Conservation (phyloP, 2,329 filamentous ascomycete species). For the Stemphylium lycopersici region DNA sequence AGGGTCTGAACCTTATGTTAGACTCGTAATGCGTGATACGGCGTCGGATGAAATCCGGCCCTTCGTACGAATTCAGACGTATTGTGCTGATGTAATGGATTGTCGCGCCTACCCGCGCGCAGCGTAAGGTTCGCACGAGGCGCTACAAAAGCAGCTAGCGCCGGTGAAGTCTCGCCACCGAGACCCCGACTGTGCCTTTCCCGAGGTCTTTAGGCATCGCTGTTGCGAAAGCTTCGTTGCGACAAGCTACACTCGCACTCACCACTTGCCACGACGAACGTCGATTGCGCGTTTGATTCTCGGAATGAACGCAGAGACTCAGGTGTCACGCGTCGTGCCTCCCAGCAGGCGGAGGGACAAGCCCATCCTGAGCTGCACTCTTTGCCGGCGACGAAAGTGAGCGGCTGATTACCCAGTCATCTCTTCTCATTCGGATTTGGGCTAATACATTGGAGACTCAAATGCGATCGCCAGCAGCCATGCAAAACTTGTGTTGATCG, state of each 20-base stretch:
- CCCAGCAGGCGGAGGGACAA: slow-evolving; percentile 40
- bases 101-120: too few relatives aligned
- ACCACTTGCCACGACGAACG: neutral
- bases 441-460: slow-evolving; percentile 27
- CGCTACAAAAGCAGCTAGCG: neutral
- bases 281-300: neutral
- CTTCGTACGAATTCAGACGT: too few relatives aligned
- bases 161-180: neutral
- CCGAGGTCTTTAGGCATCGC: neutral
- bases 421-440: neutral
- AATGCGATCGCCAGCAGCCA: slow-evolving; percentile 47
- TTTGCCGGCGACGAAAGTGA: slow-evolving; percentile 38
- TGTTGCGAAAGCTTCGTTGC: neutral
- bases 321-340: slow-evolving; percentile 29
- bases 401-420: neutral
- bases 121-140: too few relatives aligned
- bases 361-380: slow-evolving; percentile 38
- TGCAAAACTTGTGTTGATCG: slow-evolving; percentile 47
- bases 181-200: neutral
- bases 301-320: slow-evolving; percentile 28
- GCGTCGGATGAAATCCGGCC: too few relatives aligned
- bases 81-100: too few relatives aligned
- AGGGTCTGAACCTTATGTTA: too few relatives aligned
- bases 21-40: too few relatives aligned
- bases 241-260: neutral